Evolutionary conservation across 495 filamentous ascomycete genomes (phyloP), one percentile per base, ranked within the genome.

Genomic region (Penicillium pulvis): DNA sequence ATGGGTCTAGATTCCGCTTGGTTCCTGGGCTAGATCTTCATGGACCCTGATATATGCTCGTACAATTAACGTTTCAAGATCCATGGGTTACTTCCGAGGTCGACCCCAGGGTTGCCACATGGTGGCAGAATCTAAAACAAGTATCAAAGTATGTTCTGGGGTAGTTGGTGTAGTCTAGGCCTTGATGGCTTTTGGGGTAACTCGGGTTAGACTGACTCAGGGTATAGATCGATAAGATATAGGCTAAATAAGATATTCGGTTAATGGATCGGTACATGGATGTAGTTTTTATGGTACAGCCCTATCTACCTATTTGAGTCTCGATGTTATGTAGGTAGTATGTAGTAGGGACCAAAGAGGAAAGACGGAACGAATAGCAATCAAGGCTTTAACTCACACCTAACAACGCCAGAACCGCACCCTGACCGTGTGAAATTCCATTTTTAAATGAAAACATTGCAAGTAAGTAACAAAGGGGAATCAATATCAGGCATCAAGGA

Each of bases 391-490:
- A 24, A 49, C 46, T 28, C 46, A 49, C 23, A 24, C 46, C 39
- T 41, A 47, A 52, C 17, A 52, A 52, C 49, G 49, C 49, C 49
- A 26, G 30, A 50, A 30, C 47, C 47, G 28, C 28, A n/a, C 7
- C 20, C 49, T 52, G n/a, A 51, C 39, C 49, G 31, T 52, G 23
- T 36, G 4, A 31, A 52, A 36, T 20, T 52, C 17, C 49, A 31
- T 49, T 49, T 49, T 49, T 6, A 47, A 24, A 26, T 26, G 12
- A 42, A 53, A 30, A 26, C 45, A 60, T 43, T 43, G 51, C 51
- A 39, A 56, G 44, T 24, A 48, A 41, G 16, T 39, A 43, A 45
- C 48, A 47, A 52, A 60, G 33, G 53, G 55, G 44, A 58, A 60
- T 55, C 46, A 26, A 51, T 20, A 28, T 11, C 44, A 51, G 19